Conservation (phyloP, 306 rosid species). For the Mucuna pruriens region DNA sequence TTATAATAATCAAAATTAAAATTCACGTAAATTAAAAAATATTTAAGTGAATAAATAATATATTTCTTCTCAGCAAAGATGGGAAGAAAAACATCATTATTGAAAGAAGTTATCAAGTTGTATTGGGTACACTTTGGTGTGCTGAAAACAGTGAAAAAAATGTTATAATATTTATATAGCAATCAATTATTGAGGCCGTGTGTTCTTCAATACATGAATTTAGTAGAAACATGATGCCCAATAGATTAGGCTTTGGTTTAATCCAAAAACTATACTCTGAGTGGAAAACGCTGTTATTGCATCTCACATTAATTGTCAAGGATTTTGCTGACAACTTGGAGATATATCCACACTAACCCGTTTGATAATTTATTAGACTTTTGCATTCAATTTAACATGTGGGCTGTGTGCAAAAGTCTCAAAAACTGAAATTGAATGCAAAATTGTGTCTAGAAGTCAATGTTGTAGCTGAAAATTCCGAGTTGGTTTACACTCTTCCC, state of each 20-base stretch:
- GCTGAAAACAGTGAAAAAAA: not conserved
- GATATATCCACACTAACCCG: not conserved
- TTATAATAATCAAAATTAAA: too few relatives aligned
- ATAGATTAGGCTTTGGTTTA: not conserved
- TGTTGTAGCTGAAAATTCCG: not conserved
- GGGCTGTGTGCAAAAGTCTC: not conserved
- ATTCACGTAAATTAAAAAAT: too few relatives aligned
- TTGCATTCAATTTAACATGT: not conserved
- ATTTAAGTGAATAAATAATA: too few relatives aligned
- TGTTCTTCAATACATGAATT: not conserved
- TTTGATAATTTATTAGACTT: not conserved
- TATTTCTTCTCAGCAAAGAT: not conserved
- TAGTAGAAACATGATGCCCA: not conserved
- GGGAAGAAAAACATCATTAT: not conserved
- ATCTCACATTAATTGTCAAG: not conserved
- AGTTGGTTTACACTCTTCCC: not conserved
- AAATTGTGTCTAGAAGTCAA: not conserved
- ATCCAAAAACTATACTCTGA: not conserved
- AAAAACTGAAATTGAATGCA: not conserved
- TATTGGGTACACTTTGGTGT: not conserved
- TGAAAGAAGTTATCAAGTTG: not conserved
- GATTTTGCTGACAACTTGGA: not conserved
- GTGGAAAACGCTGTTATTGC: not conserved
- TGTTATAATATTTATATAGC: not conserved
- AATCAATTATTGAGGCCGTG: not conserved